phyloP scores from a whole-genome alignment of 2,329 filamentous ascomycete species.

The Diplodia mutila region DNA sequence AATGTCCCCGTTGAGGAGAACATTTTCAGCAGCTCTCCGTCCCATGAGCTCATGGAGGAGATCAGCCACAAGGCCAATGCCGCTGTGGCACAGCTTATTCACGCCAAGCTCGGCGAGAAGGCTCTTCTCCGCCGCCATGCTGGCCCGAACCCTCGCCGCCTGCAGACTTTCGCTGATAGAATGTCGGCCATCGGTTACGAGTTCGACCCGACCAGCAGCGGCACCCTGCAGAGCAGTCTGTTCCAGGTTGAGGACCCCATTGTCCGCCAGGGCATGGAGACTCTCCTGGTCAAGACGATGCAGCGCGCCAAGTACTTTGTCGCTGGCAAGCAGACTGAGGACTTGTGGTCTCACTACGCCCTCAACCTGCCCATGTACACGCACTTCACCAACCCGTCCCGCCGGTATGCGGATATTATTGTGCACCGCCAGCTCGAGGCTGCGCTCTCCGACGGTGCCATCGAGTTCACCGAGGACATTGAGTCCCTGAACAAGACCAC shows the following conservation, averaged over 20 bases:
- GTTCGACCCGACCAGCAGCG: slow-evolving; percentile 87
- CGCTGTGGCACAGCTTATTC: slow-evolving; percentile 84
- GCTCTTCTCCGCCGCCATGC: slow-evolving; percentile 87
- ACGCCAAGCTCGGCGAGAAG: slow-evolving; percentile 81
- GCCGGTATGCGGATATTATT: slow-evolving; percentile 91
- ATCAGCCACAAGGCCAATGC: slow-evolving; percentile 91
- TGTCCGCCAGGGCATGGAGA: slow-evolving; percentile 97
- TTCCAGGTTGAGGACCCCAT: slow-evolving; percentile 90
- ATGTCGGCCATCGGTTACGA: slow-evolving; percentile 92
- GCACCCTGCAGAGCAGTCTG: slow-evolving; percentile 87
- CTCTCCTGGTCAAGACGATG: slow-evolving; percentile 92
- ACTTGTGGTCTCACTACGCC: slow-evolving; percentile 84
- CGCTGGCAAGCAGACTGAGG: slow-evolving; percentile 74
- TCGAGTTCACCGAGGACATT: slow-evolving; percentile 86
- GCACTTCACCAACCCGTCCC: slow-evolving; percentile 93
- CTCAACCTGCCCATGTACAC: slow-evolving; percentile 94
- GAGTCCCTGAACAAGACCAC: slow-evolving; percentile 89
- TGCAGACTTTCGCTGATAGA: slow-evolving; percentile 88
- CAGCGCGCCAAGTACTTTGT: slow-evolving; percentile 95
- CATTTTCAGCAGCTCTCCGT: slow-evolving; percentile 87
- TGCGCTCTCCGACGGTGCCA: slow-evolving; percentile 76
- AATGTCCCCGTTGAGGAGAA: slow-evolving; percentile 97
- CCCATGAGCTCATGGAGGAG: slow-evolving; percentile 94
- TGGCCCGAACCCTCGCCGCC: slow-evolving; percentile 81
- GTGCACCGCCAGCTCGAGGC: slow-evolving; percentile 94